Base-by-base conservation (phyloP, 164 flowering plant species). In the Kingdonia uniflora region DNA sequence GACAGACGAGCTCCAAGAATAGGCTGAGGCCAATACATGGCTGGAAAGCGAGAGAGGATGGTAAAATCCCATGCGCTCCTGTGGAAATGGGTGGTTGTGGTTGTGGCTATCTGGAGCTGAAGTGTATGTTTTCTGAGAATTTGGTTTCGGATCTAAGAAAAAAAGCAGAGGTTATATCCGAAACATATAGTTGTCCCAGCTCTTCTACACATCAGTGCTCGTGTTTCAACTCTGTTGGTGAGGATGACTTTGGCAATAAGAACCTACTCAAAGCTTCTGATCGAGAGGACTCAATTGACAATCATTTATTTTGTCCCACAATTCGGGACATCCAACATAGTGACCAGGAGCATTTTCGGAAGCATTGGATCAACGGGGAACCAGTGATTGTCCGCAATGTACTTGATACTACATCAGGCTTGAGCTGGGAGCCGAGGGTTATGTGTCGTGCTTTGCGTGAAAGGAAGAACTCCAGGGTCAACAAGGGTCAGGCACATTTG, bases 21-120 rank as follows among this genome's bases (percentile, higher is more conserved):
- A 26, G 14, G 26, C 8, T 2, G 10, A 24, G 1, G 39, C 29
- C 53, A 26, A 8, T 61, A 24, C 61, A 54, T 37, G 62, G 59
- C 35, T 65, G 70, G 75, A 65, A 55, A 67, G 61, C 56, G 56
- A 48, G 58, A 49, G 51, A 61, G 58, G 58, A 48, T 4, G 56
- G 66, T 69, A 68, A 66, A n/a, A 66, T 82, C 56, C 62, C 67
- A 52, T 85, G 91, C 57, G 82, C 94, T 19, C 74, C 86, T 5
- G 39, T 43, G 42, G 78, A 76, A 29, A 57, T 76, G 38, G 84
- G 84, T 52, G 90, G 89, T 62, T 88, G 92, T 72, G 81, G 84
- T 48, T 52, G 63, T 42, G 46, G 77, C 60, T 45, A 39, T 38
- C 76, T 85, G 53, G 75, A 71, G 37, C 67, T 88, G 69, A 74